Percentiles rank a stretch among this genome's conserved stretches.
Conservation (phyloP, 768 basidiomycete genomes). For the Vararia minispora region DNA sequence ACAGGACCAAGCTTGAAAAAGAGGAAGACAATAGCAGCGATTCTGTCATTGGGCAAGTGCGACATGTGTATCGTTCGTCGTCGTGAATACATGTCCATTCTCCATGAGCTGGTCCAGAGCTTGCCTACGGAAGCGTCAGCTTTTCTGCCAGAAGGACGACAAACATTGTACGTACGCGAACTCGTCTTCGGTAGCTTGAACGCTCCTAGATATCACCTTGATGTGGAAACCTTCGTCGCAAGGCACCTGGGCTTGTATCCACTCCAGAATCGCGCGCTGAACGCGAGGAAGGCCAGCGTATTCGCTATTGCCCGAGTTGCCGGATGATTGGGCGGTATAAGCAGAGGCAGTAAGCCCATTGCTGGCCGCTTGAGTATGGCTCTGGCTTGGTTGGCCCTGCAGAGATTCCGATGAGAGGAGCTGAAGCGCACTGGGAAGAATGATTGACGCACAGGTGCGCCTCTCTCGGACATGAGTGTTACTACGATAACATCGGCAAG, state of each 20-base stretch:
- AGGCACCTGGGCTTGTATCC: constrained; percentile 38
- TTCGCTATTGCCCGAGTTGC: constrained; percentile 8
- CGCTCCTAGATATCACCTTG: constrained; percentile 52
- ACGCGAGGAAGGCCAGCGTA: constrained; percentile 43
- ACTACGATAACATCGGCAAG: constrained; percentile 64
- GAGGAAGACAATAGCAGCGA: constrained; percentile 1
- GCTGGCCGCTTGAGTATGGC: constrained; percentile 3
- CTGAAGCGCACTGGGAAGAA: background rate
- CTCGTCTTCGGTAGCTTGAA: constrained; percentile 44
- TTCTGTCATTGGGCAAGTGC: constrained; percentile 20
- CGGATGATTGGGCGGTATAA: constrained; percentile 22
- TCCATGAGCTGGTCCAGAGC: constrained; percentile 73
- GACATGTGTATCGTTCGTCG: constrained; percentile 76
- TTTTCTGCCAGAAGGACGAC: background rate
- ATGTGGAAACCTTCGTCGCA: constrained; percentile 65
- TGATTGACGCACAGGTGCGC: constrained; percentile 39
- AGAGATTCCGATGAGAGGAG: background rate
- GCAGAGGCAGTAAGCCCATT: constrained; percentile 17
- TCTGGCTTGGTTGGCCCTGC: constrained; percentile 1
- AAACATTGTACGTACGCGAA: constrained; percentile 32
- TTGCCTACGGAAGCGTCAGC: constrained; percentile 28
- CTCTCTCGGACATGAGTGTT: constrained; percentile 53
- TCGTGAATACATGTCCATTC: constrained; percentile 70
- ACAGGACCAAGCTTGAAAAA: background rate
- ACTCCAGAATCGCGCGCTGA: constrained; percentile 55